Base-by-base conservation (phyloP, 1,284 basidiomycete species). In the Ganoderma lucidum region DNA sequence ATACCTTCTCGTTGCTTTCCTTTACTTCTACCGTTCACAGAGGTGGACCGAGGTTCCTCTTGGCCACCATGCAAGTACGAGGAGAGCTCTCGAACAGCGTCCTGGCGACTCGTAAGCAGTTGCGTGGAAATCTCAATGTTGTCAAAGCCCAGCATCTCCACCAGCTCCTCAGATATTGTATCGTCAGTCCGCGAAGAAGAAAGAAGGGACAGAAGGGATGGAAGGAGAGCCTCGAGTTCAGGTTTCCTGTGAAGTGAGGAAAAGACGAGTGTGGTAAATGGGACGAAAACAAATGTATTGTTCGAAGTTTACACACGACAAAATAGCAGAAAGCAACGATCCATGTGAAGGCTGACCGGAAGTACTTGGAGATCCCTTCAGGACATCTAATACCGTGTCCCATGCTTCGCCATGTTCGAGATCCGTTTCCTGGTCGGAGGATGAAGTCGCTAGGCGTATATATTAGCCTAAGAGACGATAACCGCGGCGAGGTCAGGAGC, bases 91-190 rank as follows among this genome's bases (percentile, higher is more conserved):
- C 70, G 59, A 1, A 68, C 71, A 8, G 87, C 76, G 0, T 76
- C 74, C 10, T 71, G 70, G 42, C 92, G 86, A 63, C 85, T 80
- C 28, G 81, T 75, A 8, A 93, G 76, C 51, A 93, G 84, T 58
- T 88, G 84, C 82, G 84, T 85, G 35, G 87, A 87, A 59, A 91
- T 79, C 58, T 95, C 95, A 44, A 96, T 88, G 39, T 94, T 88
- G 71, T 97, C 95, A 76, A 93, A 96, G 0, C 97, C 97, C 62
- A 97, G 81, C n/a, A 93, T 83, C 72, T 98, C 96, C 2, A 88
- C 90, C 1, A 98, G 80, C 73, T 94, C 91, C 42, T 84, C 87
- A 35, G 95, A 94, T 41, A 97, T 90, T n/a, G 88, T 88, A 59
- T 96, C 93, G 72, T 92, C 81, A 3, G 83, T 79, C 6, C 77